Evolutionary conservation across 2,329 filamentous ascomycete genomes (phyloP).

Genomic region (Ophiostoma sp.): DNA sequence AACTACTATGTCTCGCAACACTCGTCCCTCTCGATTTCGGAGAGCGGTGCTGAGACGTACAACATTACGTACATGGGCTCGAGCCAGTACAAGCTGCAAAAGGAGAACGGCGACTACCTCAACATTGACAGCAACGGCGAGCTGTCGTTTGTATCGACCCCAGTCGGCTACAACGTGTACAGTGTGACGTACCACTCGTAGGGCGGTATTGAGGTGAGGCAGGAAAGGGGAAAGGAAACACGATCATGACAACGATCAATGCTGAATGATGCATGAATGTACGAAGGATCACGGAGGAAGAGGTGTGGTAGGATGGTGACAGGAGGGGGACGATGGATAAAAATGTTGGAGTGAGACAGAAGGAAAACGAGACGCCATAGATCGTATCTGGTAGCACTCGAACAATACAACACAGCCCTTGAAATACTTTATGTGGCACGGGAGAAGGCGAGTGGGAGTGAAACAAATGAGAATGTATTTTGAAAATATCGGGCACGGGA

Average conservation of each 20-base stretch:
- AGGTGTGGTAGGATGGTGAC: neutral
- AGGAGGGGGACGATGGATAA: neutral
- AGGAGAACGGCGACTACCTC: conserved; percentile 34
- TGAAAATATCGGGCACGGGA: too few species aligned
- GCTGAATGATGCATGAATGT: neutral
- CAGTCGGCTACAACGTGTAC: conserved; percentile 31
- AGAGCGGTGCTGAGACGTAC: conserved; percentile 33
- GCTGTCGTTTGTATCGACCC: conserved; percentile 27
- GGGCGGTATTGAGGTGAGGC: neutral
- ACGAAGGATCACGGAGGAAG: neutral
- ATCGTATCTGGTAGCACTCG: neutral
- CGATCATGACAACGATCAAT: neutral
- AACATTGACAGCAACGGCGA: conserved; percentile 30
- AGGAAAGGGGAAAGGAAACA: too few species aligned
- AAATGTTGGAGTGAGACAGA: neutral
- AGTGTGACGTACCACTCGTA: conserved; percentile 33
- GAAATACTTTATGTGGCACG: neutral
- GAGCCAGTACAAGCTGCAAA: conserved; percentile 33
- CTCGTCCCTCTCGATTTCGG: conserved; percentile 26
- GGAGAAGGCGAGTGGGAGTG: too few species aligned
- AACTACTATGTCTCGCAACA: conserved; percentile 33
- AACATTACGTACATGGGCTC: conserved; percentile 33
- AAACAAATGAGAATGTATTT: too few species aligned
- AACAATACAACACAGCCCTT: neutral
- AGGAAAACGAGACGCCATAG: neutral